Percentiles rank a stretch among this genome's conserved stretches.
phyloP scores from a whole-genome alignment of 495 filamentous ascomycete species.

The Venustampulla echinocandica region DNA sequence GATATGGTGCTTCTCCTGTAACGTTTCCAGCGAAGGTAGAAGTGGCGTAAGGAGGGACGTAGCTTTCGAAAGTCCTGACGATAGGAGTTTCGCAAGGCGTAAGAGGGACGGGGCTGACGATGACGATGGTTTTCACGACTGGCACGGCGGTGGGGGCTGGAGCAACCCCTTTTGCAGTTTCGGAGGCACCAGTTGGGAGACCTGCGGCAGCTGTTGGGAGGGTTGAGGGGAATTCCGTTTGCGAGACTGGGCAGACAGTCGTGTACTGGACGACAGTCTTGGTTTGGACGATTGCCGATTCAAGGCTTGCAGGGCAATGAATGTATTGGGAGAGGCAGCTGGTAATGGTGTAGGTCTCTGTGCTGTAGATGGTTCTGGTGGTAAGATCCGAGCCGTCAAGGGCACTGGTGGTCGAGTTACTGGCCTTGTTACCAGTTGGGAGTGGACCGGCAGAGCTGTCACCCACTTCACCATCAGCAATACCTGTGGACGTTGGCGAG shows the following conservation, averaged over 20 bases:
- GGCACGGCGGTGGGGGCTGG: neutral
- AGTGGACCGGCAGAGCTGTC: neutral
- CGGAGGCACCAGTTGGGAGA: neutral
- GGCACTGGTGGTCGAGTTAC: neutral
- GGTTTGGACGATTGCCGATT: neutral
- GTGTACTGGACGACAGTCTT: neutral
- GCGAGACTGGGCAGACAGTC: neutral
- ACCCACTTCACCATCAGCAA: neutral
- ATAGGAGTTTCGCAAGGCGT: neutral
- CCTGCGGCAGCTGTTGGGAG: too few species aligned
- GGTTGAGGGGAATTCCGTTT: neutral
- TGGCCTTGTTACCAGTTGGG: neutral
- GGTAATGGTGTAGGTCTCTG: slow-evolving; percentile 46
- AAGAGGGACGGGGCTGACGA: neutral
- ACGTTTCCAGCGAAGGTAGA: too few species aligned
- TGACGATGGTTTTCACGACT: neutral
- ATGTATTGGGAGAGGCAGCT: slow-evolving; percentile 45
- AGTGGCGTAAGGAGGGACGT: neutral
- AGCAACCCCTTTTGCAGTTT: neutral
- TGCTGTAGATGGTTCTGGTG: slow-evolving; percentile 51
- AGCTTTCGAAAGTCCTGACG: neutral
- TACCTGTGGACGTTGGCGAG: neutral
- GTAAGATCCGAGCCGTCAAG: slow-evolving; percentile 33
- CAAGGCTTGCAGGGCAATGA: slow-evolving; percentile 14
- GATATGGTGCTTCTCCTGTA: too few species aligned